Conservation (phyloP, 1,284 basidiomycete genomes). For the Cryptococcus maquisensis region DNA sequence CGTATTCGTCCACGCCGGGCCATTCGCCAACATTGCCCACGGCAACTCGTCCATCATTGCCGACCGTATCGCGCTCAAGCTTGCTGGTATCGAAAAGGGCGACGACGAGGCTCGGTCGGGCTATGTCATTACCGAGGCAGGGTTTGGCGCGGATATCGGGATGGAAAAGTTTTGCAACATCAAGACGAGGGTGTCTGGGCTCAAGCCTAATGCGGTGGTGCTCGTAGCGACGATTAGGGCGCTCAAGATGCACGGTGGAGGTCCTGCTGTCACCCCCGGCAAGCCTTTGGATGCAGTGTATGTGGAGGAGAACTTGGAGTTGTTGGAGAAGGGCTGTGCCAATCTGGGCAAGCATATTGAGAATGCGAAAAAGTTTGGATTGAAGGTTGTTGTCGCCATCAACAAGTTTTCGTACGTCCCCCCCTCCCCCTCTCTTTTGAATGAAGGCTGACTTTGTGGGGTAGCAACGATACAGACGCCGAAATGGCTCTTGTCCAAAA, state of each 20-base stretch:
- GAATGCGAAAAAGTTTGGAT: slow-evolving; percentile 91
- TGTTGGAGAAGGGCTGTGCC: slow-evolving; percentile 84
- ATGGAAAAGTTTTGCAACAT: slow-evolving; percentile 99
- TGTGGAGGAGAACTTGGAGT: slow-evolving; percentile 87
- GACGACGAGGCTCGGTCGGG: slow-evolving; percentile 76
- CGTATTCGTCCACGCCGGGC: slow-evolving; percentile 97
- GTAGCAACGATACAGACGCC: slow-evolving; percentile 80
- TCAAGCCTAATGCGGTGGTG: slow-evolving; percentile 88
- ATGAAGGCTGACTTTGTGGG: slow-evolving; percentile 2
- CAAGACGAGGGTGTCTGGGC: slow-evolving; percentile 91
- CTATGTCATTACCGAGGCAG: slow-evolving; percentile 97
- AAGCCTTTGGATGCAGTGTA: slow-evolving; percentile 93
- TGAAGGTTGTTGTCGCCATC: slow-evolving; percentile 95
- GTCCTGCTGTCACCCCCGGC: slow-evolving; percentile 93
- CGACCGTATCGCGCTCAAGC: slow-evolving; percentile 91
- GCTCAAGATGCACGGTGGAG: slow-evolving; percentile 98
- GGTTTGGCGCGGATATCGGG: slow-evolving; percentile 98
- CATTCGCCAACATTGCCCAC: slow-evolving; percentile 98
- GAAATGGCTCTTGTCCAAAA: slow-evolving; percentile 83
- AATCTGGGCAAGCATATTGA: slow-evolving; percentile 92
- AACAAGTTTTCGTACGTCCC: slow-evolving; percentile 83
- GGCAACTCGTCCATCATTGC: slow-evolving; percentile 98
- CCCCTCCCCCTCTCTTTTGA: background rate
- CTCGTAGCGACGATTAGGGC: slow-evolving; percentile 97
- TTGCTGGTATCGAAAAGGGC: slow-evolving; percentile 92